phyloP scores from a whole-genome alignment of 257 asterid species.

The Phtheirospermum japonicum region DNA sequence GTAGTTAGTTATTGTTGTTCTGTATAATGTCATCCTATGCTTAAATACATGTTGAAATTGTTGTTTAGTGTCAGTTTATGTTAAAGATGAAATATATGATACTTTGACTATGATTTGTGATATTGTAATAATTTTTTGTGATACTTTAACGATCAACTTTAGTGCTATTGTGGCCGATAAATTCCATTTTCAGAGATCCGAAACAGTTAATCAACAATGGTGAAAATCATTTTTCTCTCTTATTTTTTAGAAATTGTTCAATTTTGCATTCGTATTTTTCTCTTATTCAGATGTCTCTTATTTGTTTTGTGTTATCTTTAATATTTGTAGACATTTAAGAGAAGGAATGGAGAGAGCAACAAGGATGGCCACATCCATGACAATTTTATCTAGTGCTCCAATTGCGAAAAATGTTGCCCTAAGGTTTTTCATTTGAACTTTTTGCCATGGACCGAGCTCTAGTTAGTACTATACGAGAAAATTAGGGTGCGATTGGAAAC shows the following conservation, averaged over 20 bases:
- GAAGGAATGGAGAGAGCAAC: conserved; percentile 75
- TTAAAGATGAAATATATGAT: too few species aligned
- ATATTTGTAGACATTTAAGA: conserved; percentile 51
- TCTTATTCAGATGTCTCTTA: background rate
- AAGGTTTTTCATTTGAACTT: conserved; percentile 38
- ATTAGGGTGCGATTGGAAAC: too few species aligned
- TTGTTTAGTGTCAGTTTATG: too few species aligned
- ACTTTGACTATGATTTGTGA: too few species aligned
- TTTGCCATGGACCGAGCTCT: background rate
- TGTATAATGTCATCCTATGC: too few species aligned
- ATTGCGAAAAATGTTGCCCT: conserved; percentile 74
- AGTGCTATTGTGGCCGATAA: conserved; percentile 22
- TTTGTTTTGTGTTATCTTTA: background rate
- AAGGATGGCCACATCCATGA: conserved; percentile 72
- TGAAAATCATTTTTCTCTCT: background rate
- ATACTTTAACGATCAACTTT: too few species aligned
- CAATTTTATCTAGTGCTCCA: conserved; percentile 66
- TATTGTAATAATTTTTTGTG: too few species aligned
- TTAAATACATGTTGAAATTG: too few species aligned
- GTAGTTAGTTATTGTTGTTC: too few species aligned
- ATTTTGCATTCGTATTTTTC: too few species aligned
- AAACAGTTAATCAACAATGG: conserved; percentile 32
- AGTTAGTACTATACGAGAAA: too few species aligned
- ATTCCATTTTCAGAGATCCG: conserved; percentile 22
- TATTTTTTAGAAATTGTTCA: background rate